Evolutionary conservation across 2,329 filamentous ascomycete species (phyloP).

Genomic region (Fusarium musae): DNA sequence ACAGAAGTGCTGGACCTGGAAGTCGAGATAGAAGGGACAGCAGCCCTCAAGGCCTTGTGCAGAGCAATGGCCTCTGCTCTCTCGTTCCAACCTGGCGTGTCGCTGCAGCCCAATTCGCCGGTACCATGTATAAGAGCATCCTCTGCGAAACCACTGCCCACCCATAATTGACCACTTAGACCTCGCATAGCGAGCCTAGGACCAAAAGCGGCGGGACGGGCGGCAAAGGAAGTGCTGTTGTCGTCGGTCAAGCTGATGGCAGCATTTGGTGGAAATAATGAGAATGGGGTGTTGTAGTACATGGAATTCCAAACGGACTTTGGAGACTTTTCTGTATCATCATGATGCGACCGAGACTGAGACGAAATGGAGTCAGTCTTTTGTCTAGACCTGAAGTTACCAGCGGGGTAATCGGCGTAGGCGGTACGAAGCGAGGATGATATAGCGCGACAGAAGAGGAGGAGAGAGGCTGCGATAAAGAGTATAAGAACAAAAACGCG

Average conservation of each 20-base stretch:
- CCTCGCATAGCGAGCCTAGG: constrained; percentile 79
- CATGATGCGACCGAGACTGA: constrained; percentile 11
- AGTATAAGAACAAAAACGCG: constrained; percentile 65
- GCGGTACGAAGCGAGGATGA: constrained; percentile 50
- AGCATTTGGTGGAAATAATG: constrained; percentile 93
- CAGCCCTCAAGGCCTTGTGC: constrained; percentile 53
- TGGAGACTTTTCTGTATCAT: constrained; percentile 23
- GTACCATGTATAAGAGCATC: constrained; percentile 73
- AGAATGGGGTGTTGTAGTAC: constrained; percentile 80
- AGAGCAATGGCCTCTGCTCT: constrained; percentile 60
- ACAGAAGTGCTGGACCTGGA: constrained; percentile 31
- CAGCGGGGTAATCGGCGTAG: constrained; percentile 45
- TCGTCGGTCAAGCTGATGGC: constrained; percentile 97
- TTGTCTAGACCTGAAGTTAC: constrained; percentile 37
- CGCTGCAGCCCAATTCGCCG: constrained; percentile 93
- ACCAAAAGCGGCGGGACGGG: constrained; percentile 92
- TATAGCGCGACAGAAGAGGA: constrained; percentile 65
- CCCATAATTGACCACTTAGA: constrained; percentile 90
- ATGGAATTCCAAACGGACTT: constrained; percentile 61
- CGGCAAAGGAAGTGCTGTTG: constrained; percentile 96
- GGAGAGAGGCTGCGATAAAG: constrained; percentile 64
- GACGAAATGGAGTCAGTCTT: constrained; percentile 23
- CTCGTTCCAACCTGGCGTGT: constrained; percentile 88
- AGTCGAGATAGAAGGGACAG: constrained; percentile 35
- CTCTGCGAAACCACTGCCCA: constrained; percentile 90